Conservation (phyloP, 2,329 filamentous ascomycete genomes). For the Periconia digitata region DNA sequence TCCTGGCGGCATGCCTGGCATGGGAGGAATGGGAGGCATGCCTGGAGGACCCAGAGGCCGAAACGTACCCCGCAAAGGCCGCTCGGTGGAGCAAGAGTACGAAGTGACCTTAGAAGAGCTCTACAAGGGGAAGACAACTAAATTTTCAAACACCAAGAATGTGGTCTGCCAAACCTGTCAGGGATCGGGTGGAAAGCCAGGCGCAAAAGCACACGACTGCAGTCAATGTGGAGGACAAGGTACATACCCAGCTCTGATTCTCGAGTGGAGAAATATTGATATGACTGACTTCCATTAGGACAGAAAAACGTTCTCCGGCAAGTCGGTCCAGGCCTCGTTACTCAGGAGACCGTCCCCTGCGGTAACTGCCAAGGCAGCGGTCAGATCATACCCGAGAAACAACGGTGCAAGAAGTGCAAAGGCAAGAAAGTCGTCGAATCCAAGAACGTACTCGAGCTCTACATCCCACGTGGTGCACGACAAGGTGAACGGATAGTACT, state of each 20-base stretch:
- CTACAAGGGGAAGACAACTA: conserved; percentile 98
- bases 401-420: conserved; percentile 99
- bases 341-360: conserved; percentile 77
- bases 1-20: conserved; percentile 59
- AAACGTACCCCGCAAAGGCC: conserved; percentile 65
- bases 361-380: conserved; percentile 84
- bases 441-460: conserved; percentile 93
- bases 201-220: conserved; percentile 81
- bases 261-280: background rate
- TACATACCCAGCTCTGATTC: conserved; percentile 26
- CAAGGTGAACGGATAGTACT: conserved; percentile 87
- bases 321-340: conserved; percentile 82
- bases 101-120: conserved; percentile 90
- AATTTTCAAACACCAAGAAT: conserved; percentile 94
- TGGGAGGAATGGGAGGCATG: conserved; percentile 53
- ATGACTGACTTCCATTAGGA: conserved; percentile 47
- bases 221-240: conserved; percentile 80
- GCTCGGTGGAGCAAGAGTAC: conserved; percentile 87
- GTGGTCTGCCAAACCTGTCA: conserved; percentile 86
- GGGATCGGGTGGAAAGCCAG: conserved; percentile 87
- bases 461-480: conserved; percentile 80
- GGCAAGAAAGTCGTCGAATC: conserved; percentile 83
- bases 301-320: conserved; percentile 76
- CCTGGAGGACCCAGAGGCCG: conserved; percentile 55
- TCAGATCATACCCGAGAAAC: conserved; percentile 88